phyloP scores from a whole-genome alignment of 345 rosid genomes.

The Cardamine chenopodiifolia region DNA sequence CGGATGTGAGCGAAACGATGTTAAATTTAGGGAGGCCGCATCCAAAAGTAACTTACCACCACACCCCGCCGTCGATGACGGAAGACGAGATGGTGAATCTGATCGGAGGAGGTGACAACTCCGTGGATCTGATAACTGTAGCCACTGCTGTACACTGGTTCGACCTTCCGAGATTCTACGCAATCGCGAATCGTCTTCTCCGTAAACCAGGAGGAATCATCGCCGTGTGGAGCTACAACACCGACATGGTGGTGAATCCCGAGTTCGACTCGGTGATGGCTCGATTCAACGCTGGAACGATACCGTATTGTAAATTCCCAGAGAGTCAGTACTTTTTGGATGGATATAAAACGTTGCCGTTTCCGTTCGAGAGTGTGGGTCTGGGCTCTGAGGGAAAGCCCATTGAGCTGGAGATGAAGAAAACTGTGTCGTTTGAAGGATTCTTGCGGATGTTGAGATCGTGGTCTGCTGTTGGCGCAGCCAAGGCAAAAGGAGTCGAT shows the following conservation, averaged over 20 bases:
- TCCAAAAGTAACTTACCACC: constrained; percentile 38
- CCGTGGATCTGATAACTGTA: constrained; percentile 51
- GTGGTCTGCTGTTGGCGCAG: constrained; percentile 51
- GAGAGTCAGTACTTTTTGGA: constrained; percentile 33
- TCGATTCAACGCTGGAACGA: constrained; percentile 48
- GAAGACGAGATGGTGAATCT: constrained; percentile 39
- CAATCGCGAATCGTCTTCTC: constrained; percentile 49
- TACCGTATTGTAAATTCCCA: constrained; percentile 51
- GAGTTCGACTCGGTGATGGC: constrained; percentile 52
- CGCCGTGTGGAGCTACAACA: constrained; percentile 65
- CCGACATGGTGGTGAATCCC: constrained; percentile 47
- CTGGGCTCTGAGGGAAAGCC: constrained; percentile 65
- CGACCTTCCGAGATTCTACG: constrained; percentile 62
- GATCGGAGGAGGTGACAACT: constrained; percentile 37
- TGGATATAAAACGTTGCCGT: constrained; percentile 58
- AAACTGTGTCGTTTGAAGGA: constrained; percentile 55
- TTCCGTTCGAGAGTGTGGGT: constrained; percentile 64
- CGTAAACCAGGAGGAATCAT: constrained; percentile 63
- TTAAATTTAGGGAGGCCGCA: constrained; percentile 25
- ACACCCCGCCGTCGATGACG: constrained; percentile 42
- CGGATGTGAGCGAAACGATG: constrained; percentile 44
- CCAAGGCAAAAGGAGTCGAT: constrained; percentile 63
- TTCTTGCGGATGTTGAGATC: constrained; percentile 52
- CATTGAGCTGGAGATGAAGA: constrained; percentile 51
- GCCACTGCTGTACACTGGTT: constrained; percentile 72